These are phyloP conservation scores for Rhodotorula paludigena DNA, from an alignment of 768 basidiomycete species.

Conservation along the genomic window DNA sequence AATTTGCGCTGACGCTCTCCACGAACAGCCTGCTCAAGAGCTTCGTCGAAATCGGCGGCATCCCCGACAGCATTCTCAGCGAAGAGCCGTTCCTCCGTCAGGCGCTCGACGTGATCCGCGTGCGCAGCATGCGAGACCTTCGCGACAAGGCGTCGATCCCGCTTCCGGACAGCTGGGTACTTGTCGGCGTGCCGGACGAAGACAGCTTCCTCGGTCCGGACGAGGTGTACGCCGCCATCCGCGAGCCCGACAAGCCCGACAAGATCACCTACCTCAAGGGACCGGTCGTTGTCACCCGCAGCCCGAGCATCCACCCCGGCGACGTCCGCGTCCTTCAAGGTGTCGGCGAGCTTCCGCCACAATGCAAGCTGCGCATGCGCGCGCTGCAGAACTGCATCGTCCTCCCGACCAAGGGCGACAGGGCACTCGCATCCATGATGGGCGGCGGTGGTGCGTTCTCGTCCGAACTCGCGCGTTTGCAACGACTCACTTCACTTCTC, in stretches of 20 bases:
- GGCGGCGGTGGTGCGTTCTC: slow-evolving; percentile 18
- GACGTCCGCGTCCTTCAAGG: slow-evolving; percentile 59
- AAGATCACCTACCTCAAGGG: slow-evolving; percentile 60
- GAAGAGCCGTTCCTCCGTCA: slow-evolving; percentile 55
- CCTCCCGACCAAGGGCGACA: slow-evolving; percentile 15
- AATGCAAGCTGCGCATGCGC: neutral
- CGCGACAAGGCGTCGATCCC: slow-evolving; percentile 71
- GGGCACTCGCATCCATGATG: slow-evolving; percentile 18
- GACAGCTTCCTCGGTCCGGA: slow-evolving; percentile 44
- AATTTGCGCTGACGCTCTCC: neutral
- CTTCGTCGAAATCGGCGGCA: slow-evolving; percentile 48
- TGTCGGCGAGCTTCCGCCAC: neutral
- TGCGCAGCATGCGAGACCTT: slow-evolving; percentile 64
- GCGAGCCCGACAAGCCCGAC: slow-evolving; percentile 51
- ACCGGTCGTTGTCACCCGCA: slow-evolving; percentile 61
- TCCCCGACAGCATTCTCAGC: neutral
- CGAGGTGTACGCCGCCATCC: slow-evolving; percentile 55
- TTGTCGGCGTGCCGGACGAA: slow-evolving; percentile 81
- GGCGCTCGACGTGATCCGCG: slow-evolving; percentile 60
- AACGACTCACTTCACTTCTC: neutral
- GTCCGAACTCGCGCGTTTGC: neutral
- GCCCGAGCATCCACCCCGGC: slow-evolving; percentile 69
- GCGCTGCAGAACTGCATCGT: slow-evolving; percentile 33
- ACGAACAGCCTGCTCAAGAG: slow-evolving; percentile 48
- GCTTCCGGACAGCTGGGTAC: slow-evolving; percentile 61